These are phyloP conservation scores for Liquidambar formosana DNA, from an alignment of 164 flowering plant genomes.

Conservation along the genomic window DNA sequence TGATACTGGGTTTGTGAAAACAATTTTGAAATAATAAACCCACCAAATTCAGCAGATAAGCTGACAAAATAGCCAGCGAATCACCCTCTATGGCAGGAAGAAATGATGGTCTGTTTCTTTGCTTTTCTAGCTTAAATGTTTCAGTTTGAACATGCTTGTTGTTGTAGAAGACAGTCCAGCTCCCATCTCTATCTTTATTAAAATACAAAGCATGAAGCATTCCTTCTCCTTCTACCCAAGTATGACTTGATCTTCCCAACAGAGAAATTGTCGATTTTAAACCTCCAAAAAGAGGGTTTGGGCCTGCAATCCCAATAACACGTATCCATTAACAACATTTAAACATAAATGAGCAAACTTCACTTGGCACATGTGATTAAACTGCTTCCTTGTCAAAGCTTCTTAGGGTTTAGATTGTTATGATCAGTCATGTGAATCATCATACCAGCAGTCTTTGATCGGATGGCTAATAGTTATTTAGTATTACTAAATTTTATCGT, in stretches of 20 bases:
- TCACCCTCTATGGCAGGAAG: conserved; percentile 55
- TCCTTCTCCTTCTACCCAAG: conserved; percentile 77
- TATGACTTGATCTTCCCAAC: conserved; percentile 54
- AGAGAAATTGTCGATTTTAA: conserved; percentile 42
- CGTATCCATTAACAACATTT: too few species aligned
- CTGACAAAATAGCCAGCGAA: conserved; percentile 42
- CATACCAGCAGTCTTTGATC: too few species aligned
- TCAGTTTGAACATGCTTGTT: conserved; percentile 54
- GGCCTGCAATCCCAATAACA: conserved; percentile 36
- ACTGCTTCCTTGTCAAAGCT: too few species aligned
- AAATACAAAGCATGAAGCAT: conserved; percentile 70
- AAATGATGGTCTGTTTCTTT: conserved; percentile 41
- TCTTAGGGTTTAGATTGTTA: too few species aligned
- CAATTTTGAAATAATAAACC: neutral
- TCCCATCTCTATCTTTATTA: conserved; percentile 23
- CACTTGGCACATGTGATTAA: too few species aligned
- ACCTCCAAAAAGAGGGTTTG: conserved; percentile 68
- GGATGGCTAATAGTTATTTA: too few species aligned
- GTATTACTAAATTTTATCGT: too few species aligned
- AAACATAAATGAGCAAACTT: too few species aligned
- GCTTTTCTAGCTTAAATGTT: conserved; percentile 47
- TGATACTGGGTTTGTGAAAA: neutral
- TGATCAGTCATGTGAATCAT: too few species aligned
- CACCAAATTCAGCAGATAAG: conserved; percentile 44
- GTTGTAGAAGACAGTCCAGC: conserved; percentile 48